A percentile compares a stretch with the other conserved stretches of the same genome.
Evolutionary conservation across 805 yeast genomes (phyloP).

Genomic region (Saccharomyces jurei): DNA sequence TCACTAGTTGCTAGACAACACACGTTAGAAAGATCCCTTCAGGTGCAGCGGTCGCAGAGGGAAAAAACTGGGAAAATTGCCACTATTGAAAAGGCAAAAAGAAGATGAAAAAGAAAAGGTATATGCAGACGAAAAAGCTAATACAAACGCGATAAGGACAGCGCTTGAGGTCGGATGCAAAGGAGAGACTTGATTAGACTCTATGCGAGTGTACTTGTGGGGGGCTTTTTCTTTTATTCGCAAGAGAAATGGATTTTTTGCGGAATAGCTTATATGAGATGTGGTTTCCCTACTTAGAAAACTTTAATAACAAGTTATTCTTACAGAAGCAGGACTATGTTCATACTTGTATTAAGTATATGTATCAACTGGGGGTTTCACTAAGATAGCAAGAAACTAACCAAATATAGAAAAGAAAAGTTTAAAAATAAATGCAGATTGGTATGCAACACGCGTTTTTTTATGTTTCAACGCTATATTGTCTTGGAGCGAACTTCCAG

Average conservation of each 20-base stretch:
- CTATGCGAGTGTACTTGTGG: background rate
- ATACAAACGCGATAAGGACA: background rate
- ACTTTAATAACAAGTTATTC: background rate
- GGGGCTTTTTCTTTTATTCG: background rate
- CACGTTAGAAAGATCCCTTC: background rate
- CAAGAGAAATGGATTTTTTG: background rate
- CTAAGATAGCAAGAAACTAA: background rate
- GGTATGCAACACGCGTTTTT: background rate
- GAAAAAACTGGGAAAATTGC: background rate
- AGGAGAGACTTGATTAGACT: background rate
- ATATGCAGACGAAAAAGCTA: background rate
- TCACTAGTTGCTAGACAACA: background rate
- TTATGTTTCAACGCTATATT: background rate
- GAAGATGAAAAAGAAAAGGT: background rate
- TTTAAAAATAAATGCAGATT: background rate
- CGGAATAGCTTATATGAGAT: background rate
- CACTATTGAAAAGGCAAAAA: background rate
- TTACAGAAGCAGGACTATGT: background rate
- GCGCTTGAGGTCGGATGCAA: background rate
- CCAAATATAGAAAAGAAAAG: background rate
- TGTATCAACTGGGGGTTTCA: background rate
- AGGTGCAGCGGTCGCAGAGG: background rate
- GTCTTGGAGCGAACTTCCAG: background rate
- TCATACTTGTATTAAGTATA: background rate
- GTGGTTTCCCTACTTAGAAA: background rate